Conservation (phyloP, 73 alveolate genomes). For the Tetrahymena malaccensis region DNA sequence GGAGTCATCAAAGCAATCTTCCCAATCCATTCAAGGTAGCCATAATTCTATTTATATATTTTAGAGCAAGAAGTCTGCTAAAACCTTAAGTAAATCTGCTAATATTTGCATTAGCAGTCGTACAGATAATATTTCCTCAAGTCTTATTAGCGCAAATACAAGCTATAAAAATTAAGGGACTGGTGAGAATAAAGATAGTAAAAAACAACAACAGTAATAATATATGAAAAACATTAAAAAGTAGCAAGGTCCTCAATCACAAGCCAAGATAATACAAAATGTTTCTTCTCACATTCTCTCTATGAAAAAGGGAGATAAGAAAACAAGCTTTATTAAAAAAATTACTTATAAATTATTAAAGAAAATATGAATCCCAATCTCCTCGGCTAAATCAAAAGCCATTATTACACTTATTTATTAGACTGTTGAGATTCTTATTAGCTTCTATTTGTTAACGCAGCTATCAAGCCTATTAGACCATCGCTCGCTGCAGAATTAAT, state of each 20-base stretch:
- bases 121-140: not conserved
- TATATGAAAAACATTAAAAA: not conserved
- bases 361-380: not conserved
- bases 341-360: not conserved
- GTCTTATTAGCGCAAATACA: not conserved
- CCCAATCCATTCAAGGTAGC: not conserved
- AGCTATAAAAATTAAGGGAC: not conserved
- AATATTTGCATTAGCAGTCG: not conserved
- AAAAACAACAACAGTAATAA: not conserved
- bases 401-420: not conserved
- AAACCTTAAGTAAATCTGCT: not conserved
- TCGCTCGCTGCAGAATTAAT: not conserved
- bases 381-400: constrained; percentile 1
- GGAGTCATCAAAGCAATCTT: not conserved
- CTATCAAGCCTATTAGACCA: not conserved
- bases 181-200: not conserved
- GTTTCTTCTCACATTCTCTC: not conserved
- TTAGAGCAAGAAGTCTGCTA: not conserved
- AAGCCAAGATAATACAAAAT: not conserved
- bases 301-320: not conserved
- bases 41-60: not conserved
- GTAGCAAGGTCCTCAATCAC: not conserved
- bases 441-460: not conserved
- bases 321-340: not conserved
- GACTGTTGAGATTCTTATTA: not conserved